Base-by-base conservation (phyloP, 768 basidiomycete species). In the Termitomyces sp. region DNA sequence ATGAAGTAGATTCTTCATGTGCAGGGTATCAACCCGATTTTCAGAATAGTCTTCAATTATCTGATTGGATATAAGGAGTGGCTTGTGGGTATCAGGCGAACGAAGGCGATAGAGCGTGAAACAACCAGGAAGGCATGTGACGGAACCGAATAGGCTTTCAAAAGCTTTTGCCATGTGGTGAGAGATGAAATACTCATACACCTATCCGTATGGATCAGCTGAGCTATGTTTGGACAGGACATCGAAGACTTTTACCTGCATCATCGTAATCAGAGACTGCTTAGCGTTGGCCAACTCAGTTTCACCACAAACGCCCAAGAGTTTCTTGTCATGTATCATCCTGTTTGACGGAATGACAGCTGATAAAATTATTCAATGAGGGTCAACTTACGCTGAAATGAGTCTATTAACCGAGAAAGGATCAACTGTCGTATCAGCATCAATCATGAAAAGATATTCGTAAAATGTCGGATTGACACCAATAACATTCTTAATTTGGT, bases 111-210 rank as follows among this genome's bases (percentile, higher is more conserved):
- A 98, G 61, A 99, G 86, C 0, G 95, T 94, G 80, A 98, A 99
- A 82, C 96, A 98, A 77, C 97, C 96, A 22, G 97, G 96, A 59
- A 98, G 79, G 83, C 97, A 99, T 43, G 95, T 98, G 61, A 99
- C 96, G 14, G 94, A 97, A 50, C 95, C 95, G 68, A 99, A 99
- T 10, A 98, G 80, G 64, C 84, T 87, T 74, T 98, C 97, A 73
- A 99, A 98, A 1, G 96, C 93, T 72, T 99, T 99, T 51, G 97
- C 93, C 80, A 99, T 87, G 73, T 98, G 94, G 75, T 99, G 97
- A 0, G 94, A 98, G 65, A 99, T 94, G 77, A 93, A 99, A 80
- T 98, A 98, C 69, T 98, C 96, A 77, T 98, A 98, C 33, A 98
- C 96, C 87, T 90, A 58, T 13, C 30, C 18, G 53, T 0, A 20